Conservation (phyloP, 352 stramenopile species). For the Aphanomyces stellatus region DNA sequence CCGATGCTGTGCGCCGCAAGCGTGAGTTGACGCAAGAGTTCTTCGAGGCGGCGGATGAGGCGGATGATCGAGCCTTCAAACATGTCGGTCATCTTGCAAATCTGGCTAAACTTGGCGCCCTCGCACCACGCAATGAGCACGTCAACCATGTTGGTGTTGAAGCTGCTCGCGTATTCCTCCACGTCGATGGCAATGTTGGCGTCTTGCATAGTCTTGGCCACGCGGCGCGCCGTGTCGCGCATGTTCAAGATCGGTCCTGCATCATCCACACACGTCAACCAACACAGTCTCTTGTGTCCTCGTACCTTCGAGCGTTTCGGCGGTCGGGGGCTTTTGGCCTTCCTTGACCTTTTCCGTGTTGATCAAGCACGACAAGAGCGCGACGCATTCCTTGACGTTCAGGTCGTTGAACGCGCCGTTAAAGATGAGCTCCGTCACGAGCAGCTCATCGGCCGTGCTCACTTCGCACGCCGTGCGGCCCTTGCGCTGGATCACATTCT, state of each 20-base stretch:
- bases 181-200: conserved; percentile 92
- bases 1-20: conserved; percentile 95
- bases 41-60: conserved; percentile 93
- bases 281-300: background rate
- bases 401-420: conserved; percentile 97
- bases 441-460: conserved; percentile 96
- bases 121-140: conserved; percentile 96
- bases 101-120: conserved; percentile 98
- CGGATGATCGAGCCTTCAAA: conserved; percentile 99
- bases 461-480: conserved; percentile 98
- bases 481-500: conserved; percentile 98
- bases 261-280: background rate
- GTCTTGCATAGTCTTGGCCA: conserved; percentile 88
- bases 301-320: conserved; percentile 59
- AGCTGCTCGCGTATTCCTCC: conserved; percentile 96
- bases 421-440: conserved; percentile 99
- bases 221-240: conserved; percentile 88
- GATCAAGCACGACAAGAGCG: conserved; percentile 94
- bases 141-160: conserved; percentile 98
- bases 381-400: conserved; percentile 93
- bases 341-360: conserved; percentile 93
- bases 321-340: conserved; percentile 64
- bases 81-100: conserved; percentile 96
- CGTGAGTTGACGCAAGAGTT: conserved; percentile 96
- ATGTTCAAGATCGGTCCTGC: conserved; percentile 87